These are phyloP conservation scores for Ceratocystis colombiana DNA, from an alignment of 2,329 filamentous ascomycete genomes.

Conservation along the genomic window DNA sequence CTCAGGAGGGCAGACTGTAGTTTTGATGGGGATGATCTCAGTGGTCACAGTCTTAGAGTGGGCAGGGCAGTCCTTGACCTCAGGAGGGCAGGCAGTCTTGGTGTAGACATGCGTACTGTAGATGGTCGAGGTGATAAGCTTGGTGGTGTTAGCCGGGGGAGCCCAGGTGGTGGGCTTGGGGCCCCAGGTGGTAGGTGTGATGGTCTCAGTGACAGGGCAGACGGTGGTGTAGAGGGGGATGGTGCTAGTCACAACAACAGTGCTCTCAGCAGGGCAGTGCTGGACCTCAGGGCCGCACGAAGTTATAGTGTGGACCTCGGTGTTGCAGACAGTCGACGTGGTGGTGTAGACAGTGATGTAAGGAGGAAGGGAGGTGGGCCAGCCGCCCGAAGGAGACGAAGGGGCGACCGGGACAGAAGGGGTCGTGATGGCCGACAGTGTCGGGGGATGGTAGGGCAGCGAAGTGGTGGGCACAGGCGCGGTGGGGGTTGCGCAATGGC, in stretches of 20 bases:
- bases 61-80: slow-evolving; percentile 52
- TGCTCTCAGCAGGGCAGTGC: slow-evolving; percentile 31
- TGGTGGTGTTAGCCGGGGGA: neutral
- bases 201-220: slow-evolving; percentile 11
- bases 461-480: slow-evolving; percentile 6
- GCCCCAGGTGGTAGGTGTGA: slow-evolving; percentile 6
- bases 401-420: neutral
- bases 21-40: slow-evolving; percentile 34
- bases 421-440: slow-evolving; percentile 1
- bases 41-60: slow-evolving; percentile 34
- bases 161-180: neutral
- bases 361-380: slow-evolving; percentile 28
- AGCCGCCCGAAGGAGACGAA: slow-evolving; percentile 16
- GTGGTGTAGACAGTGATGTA: slow-evolving; percentile 47
- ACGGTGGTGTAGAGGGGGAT: slow-evolving; percentile 14
- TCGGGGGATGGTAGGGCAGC: neutral
- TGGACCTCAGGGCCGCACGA: slow-evolving; percentile 47
- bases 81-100: slow-evolving; percentile 51
- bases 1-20: slow-evolving; percentile 34
- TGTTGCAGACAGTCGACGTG: slow-evolving; percentile 46
- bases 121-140: slow-evolving; percentile 37
- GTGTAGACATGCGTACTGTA: slow-evolving; percentile 50
- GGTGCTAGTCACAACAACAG: slow-evolving; percentile 9
- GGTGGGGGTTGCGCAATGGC: slow-evolving; percentile 52
- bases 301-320: slow-evolving; percentile 51